Base-by-base conservation (phyloP, 371 early-diverging fungal genomes). In the Umbelopsis sp. region DNA sequence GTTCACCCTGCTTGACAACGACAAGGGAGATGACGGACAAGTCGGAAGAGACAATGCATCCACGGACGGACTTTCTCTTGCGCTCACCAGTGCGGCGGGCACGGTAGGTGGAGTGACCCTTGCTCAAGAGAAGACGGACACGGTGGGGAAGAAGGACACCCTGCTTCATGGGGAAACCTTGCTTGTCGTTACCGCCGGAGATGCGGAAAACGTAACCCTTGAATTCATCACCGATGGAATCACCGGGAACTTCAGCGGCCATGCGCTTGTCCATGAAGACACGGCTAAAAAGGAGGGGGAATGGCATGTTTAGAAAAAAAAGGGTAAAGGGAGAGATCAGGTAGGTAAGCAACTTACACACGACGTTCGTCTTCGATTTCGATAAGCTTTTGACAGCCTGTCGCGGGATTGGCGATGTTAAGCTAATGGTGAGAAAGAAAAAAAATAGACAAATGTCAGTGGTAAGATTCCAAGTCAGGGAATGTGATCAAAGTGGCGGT, bases 121-220 rank as follows among this genome's bases (percentile, higher is more conserved):
- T 93, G 79, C 92, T 91, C 77, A 99, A 91, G 76, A 93, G 87
- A 74, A 99, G 93, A 73, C 97, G 93, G 72, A 97, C 96, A 93
- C 99, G 96, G 81, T 93, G 89, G 70, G 92, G 91, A 69, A 93
- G 87, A 72, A 97, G 90, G 70, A 99, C 94, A 90, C 97, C 97
- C 86, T 96, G 96, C 93, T 97, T 98, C 94, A 94, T 94, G 80
- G 94, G 94, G 92, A 94, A 94, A 85, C 99, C 99, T 91, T 99
- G 99, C 90, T 97, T 97, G 91, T 99, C 99, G 91, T 98, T 96
- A 78, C 99, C 99, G 80, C 99, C 99, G 70, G 97, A 94, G 81
- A 99, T 97, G 82, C 96, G 94, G 90, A 99, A 94, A 76, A 99
- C 92, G 89, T 96, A 98, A 71, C 99, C 99, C 89, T 95, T 96